These are phyloP conservation scores for Saccharum hybrid DNA, from an alignment of 202 grass and related monocot genomes.

Conservation along the genomic window DNA sequence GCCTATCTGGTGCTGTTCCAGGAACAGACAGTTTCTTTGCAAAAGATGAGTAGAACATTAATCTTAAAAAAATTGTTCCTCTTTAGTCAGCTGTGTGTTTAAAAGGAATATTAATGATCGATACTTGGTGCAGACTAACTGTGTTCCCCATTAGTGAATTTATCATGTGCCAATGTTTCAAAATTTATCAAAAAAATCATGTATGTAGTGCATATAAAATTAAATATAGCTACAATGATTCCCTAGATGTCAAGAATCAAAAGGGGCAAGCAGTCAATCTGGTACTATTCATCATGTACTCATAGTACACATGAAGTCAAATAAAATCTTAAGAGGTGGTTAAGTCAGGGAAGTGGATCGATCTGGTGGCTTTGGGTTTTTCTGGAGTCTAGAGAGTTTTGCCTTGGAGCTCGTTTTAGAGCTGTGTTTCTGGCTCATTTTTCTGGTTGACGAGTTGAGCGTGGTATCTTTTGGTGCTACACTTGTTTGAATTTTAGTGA, in stretches of 20 bases:
- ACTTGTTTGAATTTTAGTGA: neutral
- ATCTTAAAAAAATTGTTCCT: neutral
- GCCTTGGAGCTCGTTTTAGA: neutral
- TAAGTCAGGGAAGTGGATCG: neutral
- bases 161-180: neutral
- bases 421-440: too few relatives aligned
- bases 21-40: neutral
- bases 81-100: neutral
- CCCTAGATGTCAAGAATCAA: neutral
- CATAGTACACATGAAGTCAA: neutral
- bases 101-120: neutral
- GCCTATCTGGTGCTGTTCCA: neutral
- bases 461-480: too few relatives aligned
- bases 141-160: neutral
- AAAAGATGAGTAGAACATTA: neutral
- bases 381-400: neutral
- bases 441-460: too few relatives aligned
- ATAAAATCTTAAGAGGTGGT: neutral
- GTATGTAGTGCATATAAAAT: neutral
- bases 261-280: neutral
- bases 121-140: neutral
- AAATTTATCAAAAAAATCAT: neutral
- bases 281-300: neutral
- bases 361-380: neutral
- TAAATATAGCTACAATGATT: neutral